Percentiles rank a stretch among this genome's conserved stretches.
These are phyloP conservation scores for Pythium biforme DNA, from an alignment of 352 stramenopile genomes.

Conservation along the genomic window DNA sequence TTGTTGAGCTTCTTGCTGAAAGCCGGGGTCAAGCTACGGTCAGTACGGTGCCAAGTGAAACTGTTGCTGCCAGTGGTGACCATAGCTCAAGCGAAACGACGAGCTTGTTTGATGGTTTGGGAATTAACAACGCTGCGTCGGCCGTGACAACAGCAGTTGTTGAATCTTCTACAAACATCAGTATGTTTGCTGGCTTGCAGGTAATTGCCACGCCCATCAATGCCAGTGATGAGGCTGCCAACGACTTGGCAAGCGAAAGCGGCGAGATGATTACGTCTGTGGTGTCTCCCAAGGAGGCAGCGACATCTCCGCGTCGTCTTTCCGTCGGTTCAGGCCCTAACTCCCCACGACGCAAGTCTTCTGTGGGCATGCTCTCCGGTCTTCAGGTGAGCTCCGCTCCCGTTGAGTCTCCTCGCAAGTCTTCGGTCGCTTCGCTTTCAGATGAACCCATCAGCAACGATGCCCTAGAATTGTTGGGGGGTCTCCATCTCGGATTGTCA, in stretches of 20 bases:
- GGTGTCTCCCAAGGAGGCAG: conserved; percentile 10
- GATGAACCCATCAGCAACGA: neutral
- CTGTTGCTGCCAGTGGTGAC: neutral
- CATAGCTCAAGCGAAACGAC: neutral
- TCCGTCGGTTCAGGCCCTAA: conserved; percentile 20
- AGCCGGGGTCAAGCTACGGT: conserved; percentile 13
- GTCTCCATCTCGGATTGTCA: conserved; percentile 14
- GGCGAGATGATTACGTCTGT: neutral
- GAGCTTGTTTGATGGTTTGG: conserved; percentile 20
- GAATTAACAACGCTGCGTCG: neutral
- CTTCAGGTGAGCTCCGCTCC: conserved; percentile 9
- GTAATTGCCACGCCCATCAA: neutral
- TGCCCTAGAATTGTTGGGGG: conserved; percentile 14
- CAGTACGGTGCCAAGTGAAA: neutral
- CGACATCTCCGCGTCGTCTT: conserved; percentile 14
- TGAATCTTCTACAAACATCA: neutral
- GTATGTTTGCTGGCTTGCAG: conserved; percentile 26
- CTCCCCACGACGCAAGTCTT: conserved; percentile 23
- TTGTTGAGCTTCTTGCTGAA: conserved; percentile 36
- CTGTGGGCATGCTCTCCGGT: conserved; percentile 16
- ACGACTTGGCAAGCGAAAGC: neutral
- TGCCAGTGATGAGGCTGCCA: neutral
- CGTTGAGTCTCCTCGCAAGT: conserved; percentile 12
- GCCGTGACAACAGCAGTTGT: too few species aligned
- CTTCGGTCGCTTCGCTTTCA: neutral